Conservation (phyloP, 1,284 basidiomycete genomes). For the Anthracocystis panici-leucophaei region DNA sequence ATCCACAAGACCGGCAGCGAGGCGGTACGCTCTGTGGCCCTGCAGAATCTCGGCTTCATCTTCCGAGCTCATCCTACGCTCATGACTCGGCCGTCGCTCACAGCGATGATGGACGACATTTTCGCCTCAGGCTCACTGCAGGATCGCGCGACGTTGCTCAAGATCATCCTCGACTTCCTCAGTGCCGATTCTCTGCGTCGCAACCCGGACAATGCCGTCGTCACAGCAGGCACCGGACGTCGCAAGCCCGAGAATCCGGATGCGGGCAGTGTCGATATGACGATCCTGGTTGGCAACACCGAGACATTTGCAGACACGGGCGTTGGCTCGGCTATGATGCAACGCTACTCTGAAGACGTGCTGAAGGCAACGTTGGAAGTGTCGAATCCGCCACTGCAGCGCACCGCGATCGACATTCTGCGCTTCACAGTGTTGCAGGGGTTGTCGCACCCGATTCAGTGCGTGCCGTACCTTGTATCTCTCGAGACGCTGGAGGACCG, state of each 20-base stretch:
- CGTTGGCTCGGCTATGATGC: constrained; percentile 90
- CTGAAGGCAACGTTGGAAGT: constrained; percentile 78
- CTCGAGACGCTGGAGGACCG: constrained; percentile 84
- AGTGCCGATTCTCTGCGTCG: constrained; percentile 44
- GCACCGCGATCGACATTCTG: constrained; percentile 88
- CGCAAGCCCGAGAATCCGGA: constrained; percentile 69
- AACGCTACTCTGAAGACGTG: constrained; percentile 87
- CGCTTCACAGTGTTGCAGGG: constrained; percentile 94
- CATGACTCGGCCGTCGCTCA: constrained; percentile 82
- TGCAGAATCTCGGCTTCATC: constrained; percentile 85
- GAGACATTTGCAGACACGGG: constrained; percentile 96
- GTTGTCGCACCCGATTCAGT: constrained; percentile 91
- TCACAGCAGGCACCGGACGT: constrained; percentile 31
- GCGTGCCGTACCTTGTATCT: constrained; percentile 90
- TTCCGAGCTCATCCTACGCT: constrained; percentile 91
- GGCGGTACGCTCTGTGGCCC: constrained; percentile 75
- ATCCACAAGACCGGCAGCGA: constrained; percentile 77
- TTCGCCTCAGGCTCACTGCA: constrained; percentile 81
- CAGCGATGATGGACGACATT: constrained; percentile 87
- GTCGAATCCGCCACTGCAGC: constrained; percentile 75
- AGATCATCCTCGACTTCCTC: constrained; percentile 82
- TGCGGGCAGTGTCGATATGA: constrained; percentile 77
- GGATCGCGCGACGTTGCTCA: constrained; percentile 79
- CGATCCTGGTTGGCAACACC: constrained; percentile 91
- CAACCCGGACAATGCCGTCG: constrained; percentile 43